Percentiles rank a stretch among this genome's conserved stretches.
phyloP scores from a whole-genome alignment of 345 rosid genomes.

The Sisymbrium altissimum region DNA sequence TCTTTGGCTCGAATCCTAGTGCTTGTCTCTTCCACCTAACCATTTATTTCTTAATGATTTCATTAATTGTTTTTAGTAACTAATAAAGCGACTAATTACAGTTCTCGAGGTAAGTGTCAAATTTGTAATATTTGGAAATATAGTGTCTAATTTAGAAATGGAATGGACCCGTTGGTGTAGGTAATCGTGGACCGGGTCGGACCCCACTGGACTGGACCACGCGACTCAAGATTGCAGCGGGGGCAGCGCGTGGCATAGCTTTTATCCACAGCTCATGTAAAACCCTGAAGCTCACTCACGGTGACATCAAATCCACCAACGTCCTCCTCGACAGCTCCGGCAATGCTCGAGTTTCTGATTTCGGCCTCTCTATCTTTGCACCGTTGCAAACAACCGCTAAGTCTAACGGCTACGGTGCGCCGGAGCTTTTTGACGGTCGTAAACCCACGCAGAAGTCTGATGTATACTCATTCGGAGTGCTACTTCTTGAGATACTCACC shows the following conservation, averaged over 20 bases:
- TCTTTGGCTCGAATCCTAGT: not conserved
- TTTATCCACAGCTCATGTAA: constrained; percentile 74
- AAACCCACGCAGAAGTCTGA: constrained; percentile 68
- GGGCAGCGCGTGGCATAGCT: constrained; percentile 76
- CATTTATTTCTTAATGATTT: not conserved
- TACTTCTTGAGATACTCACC: constrained; percentile 68
- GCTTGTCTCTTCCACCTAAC: not conserved
- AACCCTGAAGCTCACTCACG: constrained; percentile 71
- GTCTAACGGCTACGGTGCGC: constrained; percentile 74
- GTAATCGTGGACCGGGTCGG: constrained; percentile 90
- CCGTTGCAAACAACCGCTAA: constrained; percentile 37
- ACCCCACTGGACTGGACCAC: constrained; percentile 89
- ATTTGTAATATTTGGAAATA: not conserved
- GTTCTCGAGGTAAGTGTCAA: not conserved
- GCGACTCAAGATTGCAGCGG: constrained; percentile 72
- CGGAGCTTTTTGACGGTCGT: constrained; percentile 46
- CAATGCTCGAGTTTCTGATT: constrained; percentile 65
- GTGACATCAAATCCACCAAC: constrained; percentile 83
- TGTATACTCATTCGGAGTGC: constrained; percentile 77
- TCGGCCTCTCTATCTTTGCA: constrained; percentile 57
- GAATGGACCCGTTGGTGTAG: constrained; percentile 32
- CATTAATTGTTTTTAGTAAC: not conserved
- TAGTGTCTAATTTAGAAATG: not conserved
- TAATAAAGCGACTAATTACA: constrained; percentile 10
- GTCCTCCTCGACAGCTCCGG: constrained; percentile 67